Evolutionary conservation across 345 rosid genomes (phyloP).

Genomic region (Microthlaspi erraticum): DNA sequence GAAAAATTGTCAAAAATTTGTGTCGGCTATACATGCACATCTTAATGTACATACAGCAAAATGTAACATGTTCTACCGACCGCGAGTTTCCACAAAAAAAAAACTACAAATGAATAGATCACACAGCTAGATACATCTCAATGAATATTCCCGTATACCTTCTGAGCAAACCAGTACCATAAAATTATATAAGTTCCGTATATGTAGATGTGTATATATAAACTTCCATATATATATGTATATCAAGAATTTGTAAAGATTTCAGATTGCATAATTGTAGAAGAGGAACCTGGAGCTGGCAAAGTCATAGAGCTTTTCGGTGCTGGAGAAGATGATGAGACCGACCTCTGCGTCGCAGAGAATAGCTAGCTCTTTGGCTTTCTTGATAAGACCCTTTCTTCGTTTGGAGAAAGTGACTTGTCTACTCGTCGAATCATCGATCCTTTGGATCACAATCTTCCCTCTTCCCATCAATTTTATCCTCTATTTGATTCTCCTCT

Average conservation of each 20-base stretch:
- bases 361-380: slow-evolving; percentile 50
- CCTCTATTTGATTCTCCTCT: slow-evolving; percentile 30
- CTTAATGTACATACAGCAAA: slow-evolving; percentile 22
- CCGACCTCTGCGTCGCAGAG: slow-evolving; percentile 53
- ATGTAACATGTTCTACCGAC: slow-evolving; percentile 40
- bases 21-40: slow-evolving; percentile 36
- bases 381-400: slow-evolving; percentile 52
- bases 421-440: slow-evolving; percentile 52
- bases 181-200: slow-evolving; percentile 25
- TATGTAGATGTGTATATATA: not conserved
- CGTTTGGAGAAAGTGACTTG: slow-evolving; percentile 55
- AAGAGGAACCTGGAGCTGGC: slow-evolving; percentile 49
- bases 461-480: slow-evolving; percentile 49
- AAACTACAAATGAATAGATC: slow-evolving; percentile 24
- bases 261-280: slow-evolving; percentile 19
- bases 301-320: slow-evolving; percentile 49
- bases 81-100: slow-evolving; percentile 10
- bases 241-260: slow-evolving; percentile 20
- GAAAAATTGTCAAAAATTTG: not conserved
- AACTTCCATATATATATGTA: not conserved
- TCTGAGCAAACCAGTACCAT: slow-evolving; percentile 12
- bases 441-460: slow-evolving; percentile 52
- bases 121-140: slow-evolving; percentile 17
- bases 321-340: slow-evolving; percentile 49
- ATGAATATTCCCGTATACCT: not conserved